These are phyloP conservation scores for Agrostemma githago DNA, from an alignment of 148 eudicot genomes.

Conservation along the genomic window DNA sequence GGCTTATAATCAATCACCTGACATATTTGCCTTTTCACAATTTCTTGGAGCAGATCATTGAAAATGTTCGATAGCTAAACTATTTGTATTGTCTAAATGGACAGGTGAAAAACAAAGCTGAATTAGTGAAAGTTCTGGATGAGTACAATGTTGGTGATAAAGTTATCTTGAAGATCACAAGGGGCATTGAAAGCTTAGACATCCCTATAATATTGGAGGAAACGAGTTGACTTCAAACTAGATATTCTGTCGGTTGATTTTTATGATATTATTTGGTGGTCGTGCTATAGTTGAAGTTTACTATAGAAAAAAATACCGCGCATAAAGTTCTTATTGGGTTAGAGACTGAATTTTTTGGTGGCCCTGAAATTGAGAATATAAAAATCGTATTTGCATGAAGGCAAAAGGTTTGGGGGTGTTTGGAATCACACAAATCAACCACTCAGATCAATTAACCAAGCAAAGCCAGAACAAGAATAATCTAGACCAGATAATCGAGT, in stretches of 20 bases:
- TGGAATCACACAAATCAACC: too few species aligned
- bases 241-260: not conserved
- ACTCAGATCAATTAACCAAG: too few species aligned
- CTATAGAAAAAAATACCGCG: not conserved
- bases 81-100: conserved; percentile 2
- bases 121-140: conserved; percentile 61
- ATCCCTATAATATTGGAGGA: conserved; percentile 65
- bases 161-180: conserved; percentile 57
- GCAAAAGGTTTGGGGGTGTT: too few species aligned
- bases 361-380: too few species aligned
- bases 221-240: conserved; percentile 27
- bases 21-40: not conserved
- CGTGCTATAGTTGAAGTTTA: not conserved
- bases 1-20: not conserved
- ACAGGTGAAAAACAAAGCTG: conserved; percentile 83
- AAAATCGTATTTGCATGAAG: too few species aligned
- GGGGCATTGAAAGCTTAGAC: conserved; percentile 65
- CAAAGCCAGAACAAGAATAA: too few species aligned
- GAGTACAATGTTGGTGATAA: conserved; percentile 73
- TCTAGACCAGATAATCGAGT: too few species aligned
- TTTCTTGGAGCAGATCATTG: not conserved
- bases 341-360: too few species aligned
- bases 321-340: too few species aligned
- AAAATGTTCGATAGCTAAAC: not conserved
- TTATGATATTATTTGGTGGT: not conserved